Conservation (phyloP, 176 grass and related monocot species). For the Musa schizocarpa region DNA sequence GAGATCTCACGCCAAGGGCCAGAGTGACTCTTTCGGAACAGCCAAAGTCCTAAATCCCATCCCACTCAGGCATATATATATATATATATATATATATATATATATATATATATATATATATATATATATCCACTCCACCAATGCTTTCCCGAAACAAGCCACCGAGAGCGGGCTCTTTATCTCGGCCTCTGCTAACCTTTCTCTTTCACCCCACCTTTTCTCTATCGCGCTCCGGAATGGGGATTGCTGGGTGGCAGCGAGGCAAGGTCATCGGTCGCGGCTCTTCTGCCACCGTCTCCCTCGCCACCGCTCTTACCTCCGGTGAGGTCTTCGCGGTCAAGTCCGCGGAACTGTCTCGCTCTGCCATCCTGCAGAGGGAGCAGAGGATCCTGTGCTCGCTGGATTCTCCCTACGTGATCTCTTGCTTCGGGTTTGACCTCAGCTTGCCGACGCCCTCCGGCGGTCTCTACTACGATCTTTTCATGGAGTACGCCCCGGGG, state of each 20-base stretch:
- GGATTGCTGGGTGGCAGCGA: not conserved
- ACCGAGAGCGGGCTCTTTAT: too few relatives aligned
- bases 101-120: too few relatives aligned
- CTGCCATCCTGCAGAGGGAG: not conserved
- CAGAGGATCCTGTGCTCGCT: conserved; percentile 1
- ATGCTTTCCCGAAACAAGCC: too few relatives aligned
- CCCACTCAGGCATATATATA: too few relatives aligned
- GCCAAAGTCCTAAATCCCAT: too few relatives aligned
- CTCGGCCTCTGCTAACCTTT: too few relatives aligned
- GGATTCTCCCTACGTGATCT: conserved; percentile 1
- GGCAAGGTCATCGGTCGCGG: conserved; percentile 5
- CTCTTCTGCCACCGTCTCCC: conserved; percentile 1
- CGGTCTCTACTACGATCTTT: not conserved
- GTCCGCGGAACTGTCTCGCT: not conserved
- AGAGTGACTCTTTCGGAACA: too few relatives aligned
- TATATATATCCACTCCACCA: too few relatives aligned
- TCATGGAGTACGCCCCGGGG: not conserved
- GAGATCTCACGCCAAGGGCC: too few relatives aligned
- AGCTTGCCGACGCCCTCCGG: not conserved
- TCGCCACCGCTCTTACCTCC: not conserved
- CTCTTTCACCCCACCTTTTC: not conserved
- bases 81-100: too few relatives aligned
- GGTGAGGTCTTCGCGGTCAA: conserved; percentile 6
- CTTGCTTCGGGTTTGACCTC: conserved; percentile 3
- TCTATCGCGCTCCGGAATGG: not conserved